phyloP scores from a whole-genome alignment of 2,329 filamentous ascomycete genomes.

The Pseudogymnoascus sp. region DNA sequence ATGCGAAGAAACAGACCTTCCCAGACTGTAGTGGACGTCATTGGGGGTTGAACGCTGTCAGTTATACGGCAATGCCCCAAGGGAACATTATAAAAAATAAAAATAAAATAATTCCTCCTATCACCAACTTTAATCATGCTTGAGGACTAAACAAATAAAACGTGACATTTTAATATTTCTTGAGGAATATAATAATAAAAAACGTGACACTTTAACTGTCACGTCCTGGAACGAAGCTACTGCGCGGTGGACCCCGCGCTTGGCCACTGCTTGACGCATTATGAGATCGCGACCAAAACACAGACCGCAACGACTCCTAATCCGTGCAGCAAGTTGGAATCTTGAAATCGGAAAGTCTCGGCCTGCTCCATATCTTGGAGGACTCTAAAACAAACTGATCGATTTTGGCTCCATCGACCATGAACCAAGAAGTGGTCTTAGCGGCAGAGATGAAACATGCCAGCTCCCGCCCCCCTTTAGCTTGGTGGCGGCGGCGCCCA shows the following conservation, averaged over 20 bases:
- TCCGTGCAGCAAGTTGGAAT: not conserved
- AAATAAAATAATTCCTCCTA: not conserved
- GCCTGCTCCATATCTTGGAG: not conserved
- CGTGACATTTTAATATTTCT: not conserved
- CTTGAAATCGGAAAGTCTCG: not conserved
- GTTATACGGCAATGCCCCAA: not conserved
- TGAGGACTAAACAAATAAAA: not conserved
- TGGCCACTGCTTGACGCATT: not conserved
- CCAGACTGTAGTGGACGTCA: not conserved
- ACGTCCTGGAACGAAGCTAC: not conserved
- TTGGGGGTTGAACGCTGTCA: not conserved
- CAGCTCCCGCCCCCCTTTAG: not conserved
- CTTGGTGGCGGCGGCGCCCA: not conserved
- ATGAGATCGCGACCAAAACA: not conserved
- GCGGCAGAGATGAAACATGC: conserved; percentile 1
- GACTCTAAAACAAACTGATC: not conserved
- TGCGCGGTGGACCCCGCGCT: not conserved
- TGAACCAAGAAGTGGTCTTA: not conserved
- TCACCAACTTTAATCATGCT: not conserved
- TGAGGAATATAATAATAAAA: not conserved
- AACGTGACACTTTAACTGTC: not conserved
- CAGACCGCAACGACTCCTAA: not conserved
- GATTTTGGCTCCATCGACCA: not conserved
- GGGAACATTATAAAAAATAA: not conserved
- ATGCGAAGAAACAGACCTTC: not conserved